Percentiles rank a stretch among this genome's conserved stretches.
Evolutionary conservation across 768 basidiomycete genomes (phyloP).

Genomic region (Collybia sordida): DNA sequence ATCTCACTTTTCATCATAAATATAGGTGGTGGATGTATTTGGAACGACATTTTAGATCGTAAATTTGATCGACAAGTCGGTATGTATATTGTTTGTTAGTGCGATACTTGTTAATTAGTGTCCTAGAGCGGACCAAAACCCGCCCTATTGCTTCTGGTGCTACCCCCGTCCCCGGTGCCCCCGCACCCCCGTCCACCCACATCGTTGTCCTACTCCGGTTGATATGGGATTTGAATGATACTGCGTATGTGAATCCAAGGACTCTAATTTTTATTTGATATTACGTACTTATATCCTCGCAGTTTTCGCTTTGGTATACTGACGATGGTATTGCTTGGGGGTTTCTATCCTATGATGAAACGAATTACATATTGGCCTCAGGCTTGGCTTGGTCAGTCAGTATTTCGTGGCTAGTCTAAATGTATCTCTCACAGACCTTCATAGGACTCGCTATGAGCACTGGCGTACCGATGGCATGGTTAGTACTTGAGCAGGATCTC

Average conservation of each 20-base stretch:
- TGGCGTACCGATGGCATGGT: constrained; percentile 30
- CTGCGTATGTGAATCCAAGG: constrained; percentile 8
- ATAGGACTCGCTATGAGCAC: constrained; percentile 33
- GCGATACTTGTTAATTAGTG: background rate
- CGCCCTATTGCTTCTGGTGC: constrained; percentile 31
- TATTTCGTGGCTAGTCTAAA: background rate
- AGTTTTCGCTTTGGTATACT: constrained; percentile 13
- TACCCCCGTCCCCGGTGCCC: constrained; percentile 28
- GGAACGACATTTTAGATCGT: constrained; percentile 26
- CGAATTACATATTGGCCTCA: constrained; percentile 42
- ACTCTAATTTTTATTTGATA: background rate
- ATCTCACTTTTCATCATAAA: background rate
- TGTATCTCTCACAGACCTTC: background rate
- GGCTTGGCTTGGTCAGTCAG: constrained; percentile 33
- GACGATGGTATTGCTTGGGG: constrained; percentile 18
- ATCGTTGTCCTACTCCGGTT: constrained; percentile 11
- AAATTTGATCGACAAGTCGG: constrained; percentile 35
- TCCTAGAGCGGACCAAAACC: constrained; percentile 30
- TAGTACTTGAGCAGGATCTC: constrained; percentile 14
- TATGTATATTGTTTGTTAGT: too few species aligned
- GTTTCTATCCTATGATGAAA: constrained; percentile 39
- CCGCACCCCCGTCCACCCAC: constrained; percentile 21
- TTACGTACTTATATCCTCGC: too few species aligned
- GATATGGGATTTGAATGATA: constrained; percentile 15
- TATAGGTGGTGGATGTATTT: constrained; percentile 19